Conservation (phyloP, 192 early-diverging fungal genomes). For the Podila clonocystis region DNA sequence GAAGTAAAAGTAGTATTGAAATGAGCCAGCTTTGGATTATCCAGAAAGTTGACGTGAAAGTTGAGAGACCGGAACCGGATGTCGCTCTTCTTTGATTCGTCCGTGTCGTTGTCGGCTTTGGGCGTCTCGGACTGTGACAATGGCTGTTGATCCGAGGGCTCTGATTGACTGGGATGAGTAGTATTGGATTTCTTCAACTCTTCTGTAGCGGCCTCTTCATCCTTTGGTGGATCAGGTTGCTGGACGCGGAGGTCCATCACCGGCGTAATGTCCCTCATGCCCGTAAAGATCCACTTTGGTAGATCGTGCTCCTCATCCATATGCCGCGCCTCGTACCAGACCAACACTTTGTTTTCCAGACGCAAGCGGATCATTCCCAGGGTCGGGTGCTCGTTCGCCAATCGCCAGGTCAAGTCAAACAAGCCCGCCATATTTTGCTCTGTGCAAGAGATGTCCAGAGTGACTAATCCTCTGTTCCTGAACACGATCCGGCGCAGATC, state of each 20-base stretch:
- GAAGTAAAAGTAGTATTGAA: too few relatives aligned
- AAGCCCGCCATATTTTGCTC: background rate
- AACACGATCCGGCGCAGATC: constrained; percentile 11
- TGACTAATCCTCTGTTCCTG: constrained; percentile 8
- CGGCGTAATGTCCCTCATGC: background rate
- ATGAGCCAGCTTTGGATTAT: too few relatives aligned
- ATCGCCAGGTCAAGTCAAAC: background rate
- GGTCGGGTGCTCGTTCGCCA: background rate
- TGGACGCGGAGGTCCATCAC: background rate
- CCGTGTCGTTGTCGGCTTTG: too few relatives aligned
- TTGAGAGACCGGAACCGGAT: too few relatives aligned
- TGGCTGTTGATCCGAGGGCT: too few relatives aligned
- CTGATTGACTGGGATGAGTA: background rate
- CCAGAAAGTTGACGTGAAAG: too few relatives aligned
- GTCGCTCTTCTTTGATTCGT: too few relatives aligned
- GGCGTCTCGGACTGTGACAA: too few relatives aligned
- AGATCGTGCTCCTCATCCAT: background rate
- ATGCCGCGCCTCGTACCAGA: background rate
- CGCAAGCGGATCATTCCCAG: background rate
- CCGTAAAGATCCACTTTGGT: background rate
- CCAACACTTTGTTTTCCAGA: background rate
- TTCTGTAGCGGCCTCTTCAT: background rate
- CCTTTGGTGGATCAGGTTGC: background rate
- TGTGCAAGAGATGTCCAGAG: constrained; percentile 3
- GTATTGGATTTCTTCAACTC: background rate